Base-by-base conservation (phyloP, 345 rosid genomes). In the Salix koriyanagi region DNA sequence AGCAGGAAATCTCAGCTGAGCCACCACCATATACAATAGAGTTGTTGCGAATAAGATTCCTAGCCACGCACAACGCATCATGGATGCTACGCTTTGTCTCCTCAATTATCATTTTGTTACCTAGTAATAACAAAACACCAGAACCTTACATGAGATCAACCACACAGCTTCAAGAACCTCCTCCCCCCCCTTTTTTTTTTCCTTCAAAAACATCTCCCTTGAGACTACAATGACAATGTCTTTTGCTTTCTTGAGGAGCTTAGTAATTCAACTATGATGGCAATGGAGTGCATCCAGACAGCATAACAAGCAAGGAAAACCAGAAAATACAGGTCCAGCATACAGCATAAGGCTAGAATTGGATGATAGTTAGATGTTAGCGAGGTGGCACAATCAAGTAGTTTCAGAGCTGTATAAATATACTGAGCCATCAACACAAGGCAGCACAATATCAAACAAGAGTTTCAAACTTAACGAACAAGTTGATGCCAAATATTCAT, bases 21-120 rank as follows among this genome's bases (percentile, higher is more conserved):
- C 99, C 97, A 78, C 99, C 98, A 62, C 99, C 99, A 76, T 94
- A 96, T 15, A 92, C 98, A 66, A 96, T 96, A 26, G 94, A 96
- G 76, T 91, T 91, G 89, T 86, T 92, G 82, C 91, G 93, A 68
- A 96, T 96, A 76, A 96, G 93, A 88, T 96, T 96, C 83, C 98
- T 89, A 25, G 97, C 97, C 65, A 94, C 97, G 65, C 98, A 96
- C 23, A 96, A 76, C 34, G 99, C 97, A 86, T 96, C 98, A 71
- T 94, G 99, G 72, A 96, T 83, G 78, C 98, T 94, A 44, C 97
- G 95, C 85, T 96, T 96, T 11, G 99, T 94, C 88, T 96, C 99
- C 79, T 96, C 98, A 65, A 96, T 89, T 85, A 96, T 91, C 97
- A 96, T 94, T 82, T 94, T 94, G 89, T 96, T 94, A 76, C 97